Percentiles rank a stretch among this genome's conserved stretches.
These are phyloP conservation scores for Boletus reticuloceps DNA, from an alignment of 768 basidiomycete genomes.

Conservation along the genomic window DNA sequence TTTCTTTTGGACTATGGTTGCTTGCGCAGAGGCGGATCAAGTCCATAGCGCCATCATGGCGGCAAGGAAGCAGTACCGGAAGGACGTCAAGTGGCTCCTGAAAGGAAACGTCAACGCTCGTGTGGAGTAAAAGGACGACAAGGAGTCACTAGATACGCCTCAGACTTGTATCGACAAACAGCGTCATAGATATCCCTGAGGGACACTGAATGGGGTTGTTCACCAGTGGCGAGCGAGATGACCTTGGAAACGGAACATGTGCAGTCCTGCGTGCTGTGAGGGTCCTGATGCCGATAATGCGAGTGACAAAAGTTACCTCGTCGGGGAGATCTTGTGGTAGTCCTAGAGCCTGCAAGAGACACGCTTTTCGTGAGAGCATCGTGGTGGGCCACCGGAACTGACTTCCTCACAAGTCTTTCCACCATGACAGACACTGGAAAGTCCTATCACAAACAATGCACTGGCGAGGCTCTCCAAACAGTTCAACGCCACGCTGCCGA, in stretches of 20 bases:
- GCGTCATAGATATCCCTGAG: slow-evolving; percentile 19
- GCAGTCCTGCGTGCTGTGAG: slow-evolving; percentile 15
- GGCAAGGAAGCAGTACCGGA: slow-evolving; percentile 34
- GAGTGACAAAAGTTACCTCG: slow-evolving; percentile 14
- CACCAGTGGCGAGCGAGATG: slow-evolving; percentile 15
- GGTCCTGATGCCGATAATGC: background rate
- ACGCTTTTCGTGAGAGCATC: background rate
- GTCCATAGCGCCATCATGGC: slow-evolving; percentile 27
- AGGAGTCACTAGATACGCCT: slow-evolving; percentile 17
- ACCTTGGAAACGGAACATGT: slow-evolving; percentile 15
- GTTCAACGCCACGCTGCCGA: slow-evolving; percentile 46
- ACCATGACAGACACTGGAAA: slow-evolving; percentile 37
- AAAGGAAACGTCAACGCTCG: background rate
- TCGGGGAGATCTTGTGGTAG: slow-evolving; percentile 22
- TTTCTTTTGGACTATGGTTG: slow-evolving; percentile 39
- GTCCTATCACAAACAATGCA: slow-evolving; percentile 40
- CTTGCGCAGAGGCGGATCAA: slow-evolving; percentile 34
- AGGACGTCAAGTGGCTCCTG: slow-evolving; percentile 43
- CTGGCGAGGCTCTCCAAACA: slow-evolving; percentile 55
- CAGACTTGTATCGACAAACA: slow-evolving; percentile 12
- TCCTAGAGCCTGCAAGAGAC: slow-evolving; percentile 17
- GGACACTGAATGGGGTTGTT: slow-evolving; percentile 1
- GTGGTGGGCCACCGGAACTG: no score
- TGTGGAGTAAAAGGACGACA: background rate
- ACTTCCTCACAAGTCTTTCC: background rate